Conservation (phyloP, 2,329 filamentous ascomycete species). For the Xylariaceae sp. region DNA sequence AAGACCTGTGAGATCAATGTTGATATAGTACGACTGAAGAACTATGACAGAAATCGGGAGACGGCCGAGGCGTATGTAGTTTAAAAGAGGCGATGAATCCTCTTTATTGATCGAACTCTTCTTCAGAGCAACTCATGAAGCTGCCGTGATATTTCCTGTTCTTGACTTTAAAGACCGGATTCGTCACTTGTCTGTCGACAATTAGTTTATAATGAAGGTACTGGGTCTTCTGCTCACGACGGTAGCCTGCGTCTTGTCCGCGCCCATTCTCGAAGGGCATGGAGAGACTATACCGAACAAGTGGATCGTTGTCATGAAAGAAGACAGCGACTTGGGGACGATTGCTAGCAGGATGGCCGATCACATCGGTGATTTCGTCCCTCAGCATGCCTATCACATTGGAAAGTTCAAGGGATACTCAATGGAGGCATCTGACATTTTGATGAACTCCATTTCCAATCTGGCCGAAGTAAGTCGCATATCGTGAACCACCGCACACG, state of each 20-base stretch:
- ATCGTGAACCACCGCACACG: no score
- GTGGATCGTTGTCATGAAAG: slow-evolving; percentile 26
- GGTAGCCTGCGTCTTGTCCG: slow-evolving; percentile 17
- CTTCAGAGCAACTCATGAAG: no score
- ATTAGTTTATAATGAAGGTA: slow-evolving; percentile 21
- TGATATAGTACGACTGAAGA: no score
- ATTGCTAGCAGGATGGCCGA: slow-evolving; percentile 5
- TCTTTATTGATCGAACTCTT: no score
- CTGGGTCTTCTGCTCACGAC: slow-evolving; percentile 12
- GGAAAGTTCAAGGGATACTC: slow-evolving; percentile 23
- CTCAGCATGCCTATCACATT: slow-evolving; percentile 20
- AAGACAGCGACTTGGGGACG: slow-evolving; percentile 10
- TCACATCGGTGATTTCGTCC: slow-evolving; percentile 10
- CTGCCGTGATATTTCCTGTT: no score
- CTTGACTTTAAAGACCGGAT: no score
- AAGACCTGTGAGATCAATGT: no score
- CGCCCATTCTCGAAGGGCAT: slow-evolving; percentile 19
- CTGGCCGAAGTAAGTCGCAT: slow-evolving; percentile 16
- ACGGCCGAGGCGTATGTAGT: no score
- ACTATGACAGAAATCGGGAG: no score
- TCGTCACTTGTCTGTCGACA: no score
- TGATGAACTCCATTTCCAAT: slow-evolving; percentile 15
- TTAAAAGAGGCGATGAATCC: no score
- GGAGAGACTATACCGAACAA: slow-evolving; percentile 19
- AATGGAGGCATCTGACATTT: slow-evolving; percentile 18